A percentile compares a stretch with the other conserved stretches of the same genome.
Conservation (phyloP, 2,329 filamentous ascomycete genomes). For the Alternaria brassicae region DNA sequence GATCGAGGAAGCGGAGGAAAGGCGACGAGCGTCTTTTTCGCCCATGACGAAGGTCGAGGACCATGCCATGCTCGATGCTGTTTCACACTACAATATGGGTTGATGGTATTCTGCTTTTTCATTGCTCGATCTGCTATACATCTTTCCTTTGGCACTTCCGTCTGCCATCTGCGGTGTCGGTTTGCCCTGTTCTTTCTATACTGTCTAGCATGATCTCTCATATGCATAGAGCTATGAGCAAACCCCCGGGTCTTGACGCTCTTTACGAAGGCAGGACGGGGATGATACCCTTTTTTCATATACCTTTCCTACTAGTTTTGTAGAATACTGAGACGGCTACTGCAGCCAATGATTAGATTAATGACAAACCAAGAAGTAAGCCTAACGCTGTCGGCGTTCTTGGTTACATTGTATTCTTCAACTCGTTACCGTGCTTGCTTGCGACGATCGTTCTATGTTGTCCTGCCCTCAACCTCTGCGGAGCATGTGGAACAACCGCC, state of each 20-base stretch:
- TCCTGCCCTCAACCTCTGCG: background rate
- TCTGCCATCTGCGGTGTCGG: background rate
- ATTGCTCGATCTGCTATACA: background rate
- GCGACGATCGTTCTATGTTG: background rate
- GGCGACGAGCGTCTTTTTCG: constrained; percentile 32
- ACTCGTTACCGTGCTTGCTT: background rate
- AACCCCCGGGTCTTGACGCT: background rate
- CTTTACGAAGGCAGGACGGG: background rate
- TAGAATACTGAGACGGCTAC: background rate
- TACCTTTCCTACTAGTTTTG: background rate
- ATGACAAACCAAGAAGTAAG: background rate
- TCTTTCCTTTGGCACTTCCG: background rate
- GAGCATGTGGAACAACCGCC: background rate
- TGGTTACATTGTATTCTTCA: background rate
- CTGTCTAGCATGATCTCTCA: background rate
- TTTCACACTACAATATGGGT: constrained; percentile 10
- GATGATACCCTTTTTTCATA: background rate
- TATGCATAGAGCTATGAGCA: background rate
- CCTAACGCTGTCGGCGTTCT: background rate
- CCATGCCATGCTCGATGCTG: constrained; percentile 6
- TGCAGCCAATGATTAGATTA: background rate
- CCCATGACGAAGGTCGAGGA: constrained; percentile 19
- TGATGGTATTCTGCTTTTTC: background rate
- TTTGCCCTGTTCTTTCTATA: background rate
- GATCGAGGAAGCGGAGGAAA: constrained; percentile 38